Base-by-base conservation (phyloP, 768 basidiomycete genomes). In the Trametes cingulata region DNA sequence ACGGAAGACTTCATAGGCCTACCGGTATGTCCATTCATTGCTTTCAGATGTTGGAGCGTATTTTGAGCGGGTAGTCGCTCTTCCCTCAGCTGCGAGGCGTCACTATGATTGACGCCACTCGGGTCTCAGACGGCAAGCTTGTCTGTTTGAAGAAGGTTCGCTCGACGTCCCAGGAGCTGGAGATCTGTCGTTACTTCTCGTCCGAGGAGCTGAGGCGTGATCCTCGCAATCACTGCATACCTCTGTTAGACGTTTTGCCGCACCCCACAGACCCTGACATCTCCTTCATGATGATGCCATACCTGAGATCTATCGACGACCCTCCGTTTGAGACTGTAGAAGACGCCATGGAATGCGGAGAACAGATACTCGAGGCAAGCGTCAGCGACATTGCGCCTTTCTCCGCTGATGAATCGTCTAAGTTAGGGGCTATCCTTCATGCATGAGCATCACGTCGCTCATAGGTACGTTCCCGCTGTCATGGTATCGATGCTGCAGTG, bases 211-310 rank as follows among this genome's bases (percentile, higher is more conserved):
- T 65, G 1, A 48, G 46, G 10, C 43, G 29, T 0, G 61, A 67
- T 33, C 51, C 70, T 7, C 60, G 65, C 2, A 71, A 71, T 29
- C 71, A 70, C 29, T 63, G 62, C 29, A 25, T 48, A 2, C 46
- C 46, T 5, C 27, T 48, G 17, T 29, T 48, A 14, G 29, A 48
- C 29, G 46, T 29, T 3, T 17, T 48, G 6, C 7, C 9, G 13
- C 46, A 64, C 24, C 45, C 52, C 1, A 6, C 35, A 0, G 60
- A 63, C n/a, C 12, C 33, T 3, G 13, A 19, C 6, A 45, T 59
- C 19, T 52, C 53, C 1, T 59, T 60, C 22, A 56, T 69, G 14
- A 66, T 71, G 10, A 69, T 67, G 67, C 67, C 67, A 0, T 68
- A 61, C 41, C 51, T 71, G 2, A 61, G 65, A 3, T 24, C 20